Conservation (phyloP, 2,329 filamentous ascomycete species). For the Fonsecaea nubica region DNA sequence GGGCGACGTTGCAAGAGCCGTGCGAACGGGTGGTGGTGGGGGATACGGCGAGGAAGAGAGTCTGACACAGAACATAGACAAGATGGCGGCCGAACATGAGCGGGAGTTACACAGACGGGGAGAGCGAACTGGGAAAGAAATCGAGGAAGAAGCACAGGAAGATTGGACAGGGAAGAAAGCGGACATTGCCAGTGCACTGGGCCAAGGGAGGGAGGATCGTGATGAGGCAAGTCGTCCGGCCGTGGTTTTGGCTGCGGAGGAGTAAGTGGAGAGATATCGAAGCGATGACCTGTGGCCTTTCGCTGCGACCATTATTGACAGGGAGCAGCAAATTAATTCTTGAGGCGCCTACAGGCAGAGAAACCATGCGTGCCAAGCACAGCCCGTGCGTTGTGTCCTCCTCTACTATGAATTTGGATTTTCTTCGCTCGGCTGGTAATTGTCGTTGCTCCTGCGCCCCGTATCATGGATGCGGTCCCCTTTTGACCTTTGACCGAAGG, state of each 20-base stretch:
- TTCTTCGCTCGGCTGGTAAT: background rate
- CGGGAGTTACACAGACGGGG: slow-evolving; percentile 36
- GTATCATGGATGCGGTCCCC: background rate
- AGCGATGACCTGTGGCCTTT: background rate
- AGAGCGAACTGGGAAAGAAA: slow-evolving; percentile 34
- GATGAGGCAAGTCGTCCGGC: slow-evolving; percentile 26
- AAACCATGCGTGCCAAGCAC: background rate
- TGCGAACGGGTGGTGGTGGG: slow-evolving; percentile 35
- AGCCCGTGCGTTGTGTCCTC: background rate
- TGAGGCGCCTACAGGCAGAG: slow-evolving; percentile 2
- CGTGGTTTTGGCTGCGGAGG: slow-evolving; percentile 41
- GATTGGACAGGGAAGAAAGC: slow-evolving; percentile 40
- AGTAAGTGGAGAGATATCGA: slow-evolving; percentile 20
- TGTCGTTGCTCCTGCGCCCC: background rate
- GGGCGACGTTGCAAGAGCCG: slow-evolving; percentile 42
- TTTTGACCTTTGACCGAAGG: background rate
- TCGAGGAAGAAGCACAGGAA: slow-evolving; percentile 35
- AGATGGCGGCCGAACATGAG: slow-evolving; percentile 35
- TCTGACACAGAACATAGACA: slow-evolving; percentile 35
- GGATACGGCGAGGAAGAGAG: slow-evolving; percentile 31
- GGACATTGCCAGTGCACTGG: slow-evolving; percentile 37
- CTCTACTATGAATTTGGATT: background rate
- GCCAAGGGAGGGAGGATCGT: slow-evolving; percentile 26
- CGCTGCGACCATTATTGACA: background rate
- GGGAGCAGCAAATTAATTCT: background rate